phyloP scores from a whole-genome alignment of 2,329 filamentous ascomycete species.

The Nigrospora oryzae region DNA sequence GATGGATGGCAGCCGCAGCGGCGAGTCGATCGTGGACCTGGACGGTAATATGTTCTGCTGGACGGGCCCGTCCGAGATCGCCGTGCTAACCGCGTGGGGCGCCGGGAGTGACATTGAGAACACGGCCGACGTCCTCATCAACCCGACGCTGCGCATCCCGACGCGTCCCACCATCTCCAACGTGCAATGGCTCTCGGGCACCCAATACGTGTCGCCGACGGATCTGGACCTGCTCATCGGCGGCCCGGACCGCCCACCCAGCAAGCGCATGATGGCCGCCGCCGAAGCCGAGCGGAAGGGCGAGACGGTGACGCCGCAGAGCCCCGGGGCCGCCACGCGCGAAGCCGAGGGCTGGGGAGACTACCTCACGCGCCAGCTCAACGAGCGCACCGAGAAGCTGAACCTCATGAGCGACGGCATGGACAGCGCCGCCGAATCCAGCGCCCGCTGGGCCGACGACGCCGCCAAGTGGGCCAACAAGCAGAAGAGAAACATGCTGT shows the following conservation, averaged over 20 bases:
- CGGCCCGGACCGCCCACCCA: conserved; percentile 78
- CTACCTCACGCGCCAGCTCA: conserved; percentile 79
- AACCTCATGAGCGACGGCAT: conserved; percentile 77
- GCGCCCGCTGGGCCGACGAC: conserved; percentile 76
- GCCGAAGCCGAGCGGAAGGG: conserved; percentile 66
- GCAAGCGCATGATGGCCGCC: conserved; percentile 79
- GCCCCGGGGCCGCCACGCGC: conserved; percentile 22
- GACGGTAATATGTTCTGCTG: conserved; percentile 81
- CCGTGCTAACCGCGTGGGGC: conserved; percentile 78
- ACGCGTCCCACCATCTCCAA: conserved; percentile 89
- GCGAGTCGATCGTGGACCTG: conserved; percentile 61
- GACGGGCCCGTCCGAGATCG: conserved; percentile 80
- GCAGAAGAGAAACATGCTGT: conserved; percentile 79
- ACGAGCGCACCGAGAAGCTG: conserved; percentile 83
- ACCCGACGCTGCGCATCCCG: conserved; percentile 65
- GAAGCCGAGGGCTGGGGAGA: conserved; percentile 59
- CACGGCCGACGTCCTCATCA: conserved; percentile 66
- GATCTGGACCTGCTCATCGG: conserved; percentile 90
- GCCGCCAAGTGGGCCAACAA: conserved; percentile 78
- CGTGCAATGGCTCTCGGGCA: conserved; percentile 92
- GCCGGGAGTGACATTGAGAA: conserved; percentile 56
- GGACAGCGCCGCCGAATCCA: conserved; percentile 73
- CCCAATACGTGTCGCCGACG: conserved; percentile 76
- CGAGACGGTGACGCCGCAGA: conserved; percentile 27
- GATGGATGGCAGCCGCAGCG: conserved; percentile 66